Evolutionary conservation across 2,329 filamentous ascomycete species (phyloP), one percentile per base, ranked within the genome.

Genomic region (Apiospora marii): DNA sequence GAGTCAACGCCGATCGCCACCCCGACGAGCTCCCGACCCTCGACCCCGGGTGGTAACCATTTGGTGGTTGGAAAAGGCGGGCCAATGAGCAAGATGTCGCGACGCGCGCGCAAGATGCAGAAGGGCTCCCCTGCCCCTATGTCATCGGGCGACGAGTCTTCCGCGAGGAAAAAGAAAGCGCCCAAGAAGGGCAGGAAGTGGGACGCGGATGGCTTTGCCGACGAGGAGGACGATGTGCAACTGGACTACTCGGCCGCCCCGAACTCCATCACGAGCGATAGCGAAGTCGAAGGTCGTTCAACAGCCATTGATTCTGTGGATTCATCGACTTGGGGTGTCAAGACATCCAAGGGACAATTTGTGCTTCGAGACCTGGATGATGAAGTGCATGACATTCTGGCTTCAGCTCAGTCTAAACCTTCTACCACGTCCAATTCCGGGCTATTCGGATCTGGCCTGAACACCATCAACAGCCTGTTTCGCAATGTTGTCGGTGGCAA

Each of bases 401-500:
- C 94, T 46, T 90, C 92, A 30, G 94, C 94, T n/a, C 91, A 94
- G 77, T 89, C 89, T 13, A 91, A 91, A 76, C 81, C 83, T 5
- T 82, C 85, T 1, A 76, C 83, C n/a, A 87, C 88, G 68, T 78
- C 85, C 2, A 87, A 87, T 70, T 85, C 86, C 22, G 93, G 94
- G 0, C 84, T 98, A 19, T 89, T 98, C 16, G 93, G 93, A 41
- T 92, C 94, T 5, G 91, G 95, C 71, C 87, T 98, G 72, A 94
- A 91, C 80, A 93, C 94, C 19, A 93, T 98, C 75, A 92, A 94
- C 71, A 94, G 94, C 24, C 89, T 98, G 72, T 98, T 99, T 86
- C 91, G 94, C 76, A 98, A 98, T 80, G 93, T 99, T 51, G 93
- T 99, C 0, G 96, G 96, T 71, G 96, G 97, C 75, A 98, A 98